phyloP scores from a whole-genome alignment of 2,329 filamentous ascomycete species.

The Fusarium coicis region DNA sequence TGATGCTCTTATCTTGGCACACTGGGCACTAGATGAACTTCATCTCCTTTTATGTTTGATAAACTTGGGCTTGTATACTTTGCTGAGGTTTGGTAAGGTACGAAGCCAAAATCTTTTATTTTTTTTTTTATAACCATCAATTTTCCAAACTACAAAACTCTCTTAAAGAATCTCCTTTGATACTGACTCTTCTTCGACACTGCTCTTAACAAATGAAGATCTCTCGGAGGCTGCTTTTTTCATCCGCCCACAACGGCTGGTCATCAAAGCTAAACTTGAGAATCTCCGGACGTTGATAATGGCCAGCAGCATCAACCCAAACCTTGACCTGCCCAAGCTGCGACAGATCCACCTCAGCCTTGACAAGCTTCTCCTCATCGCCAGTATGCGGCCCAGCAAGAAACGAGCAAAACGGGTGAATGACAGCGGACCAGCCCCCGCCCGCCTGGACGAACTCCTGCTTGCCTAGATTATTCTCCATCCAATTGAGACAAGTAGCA shows the following conservation, averaged over 20 bases:
- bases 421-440: background rate
- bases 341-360: background rate
- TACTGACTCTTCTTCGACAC: accelerated
- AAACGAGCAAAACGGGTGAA: background rate
- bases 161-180: background rate
- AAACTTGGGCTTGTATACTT: background rate
- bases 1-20: accelerated
- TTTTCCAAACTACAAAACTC: accelerated
- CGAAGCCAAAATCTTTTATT: background rate
- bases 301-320: background rate
- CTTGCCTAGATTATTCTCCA: background rate
- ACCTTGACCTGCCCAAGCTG: background rate
- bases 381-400: background rate
- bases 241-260: background rate
- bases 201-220: accelerated
- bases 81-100: background rate
- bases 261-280: background rate
- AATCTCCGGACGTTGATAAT: background rate
- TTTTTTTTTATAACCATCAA: too few relatives aligned
- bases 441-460: background rate
- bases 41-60: too few relatives aligned
- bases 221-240: accelerated
- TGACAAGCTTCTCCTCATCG: background rate
- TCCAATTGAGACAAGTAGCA: background rate
- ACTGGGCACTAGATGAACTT: accelerated